Evolutionary conservation across 2,329 filamentous ascomycete genomes (phyloP).

Genomic region (Diaporthe citrichinensis): DNA sequence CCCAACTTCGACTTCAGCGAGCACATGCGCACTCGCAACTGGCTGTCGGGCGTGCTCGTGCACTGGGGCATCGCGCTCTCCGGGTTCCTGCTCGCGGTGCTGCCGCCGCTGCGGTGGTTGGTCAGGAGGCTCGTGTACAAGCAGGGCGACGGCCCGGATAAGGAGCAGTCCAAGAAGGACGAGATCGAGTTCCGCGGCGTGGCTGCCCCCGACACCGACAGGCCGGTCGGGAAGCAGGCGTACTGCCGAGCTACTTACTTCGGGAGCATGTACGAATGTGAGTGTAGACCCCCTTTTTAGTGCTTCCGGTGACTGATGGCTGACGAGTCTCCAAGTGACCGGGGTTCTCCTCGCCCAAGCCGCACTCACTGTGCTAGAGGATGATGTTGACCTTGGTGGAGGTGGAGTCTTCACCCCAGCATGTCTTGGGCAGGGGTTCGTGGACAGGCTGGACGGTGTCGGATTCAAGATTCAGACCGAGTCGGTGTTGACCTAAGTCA

Average conservation of each 20-base stretch:
- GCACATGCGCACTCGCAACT: constrained; percentile 65
- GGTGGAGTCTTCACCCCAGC: constrained; percentile 82
- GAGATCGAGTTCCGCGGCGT: constrained; percentile 75
- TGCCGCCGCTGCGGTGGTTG: constrained; percentile 62
- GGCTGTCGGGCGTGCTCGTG: constrained; percentile 62
- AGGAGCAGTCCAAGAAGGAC: constrained; percentile 69
- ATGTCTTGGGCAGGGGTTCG: constrained; percentile 75
- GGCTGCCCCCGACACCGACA: constrained; percentile 69
- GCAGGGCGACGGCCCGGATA: constrained; percentile 68
- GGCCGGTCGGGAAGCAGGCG: constrained; percentile 61
- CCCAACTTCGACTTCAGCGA: constrained; percentile 72
- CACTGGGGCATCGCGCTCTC: constrained; percentile 64
- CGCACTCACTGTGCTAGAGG: constrained; percentile 75
- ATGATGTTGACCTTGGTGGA: constrained; percentile 67
- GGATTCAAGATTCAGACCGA: constrained; percentile 75
- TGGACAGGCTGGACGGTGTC: constrained; percentile 72
- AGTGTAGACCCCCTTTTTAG: constrained; percentile 50
- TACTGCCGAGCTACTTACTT: constrained; percentile 68
- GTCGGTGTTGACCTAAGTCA: constrained; percentile 52
- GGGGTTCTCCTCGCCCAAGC: constrained; percentile 74
- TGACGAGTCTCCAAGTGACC: constrained; percentile 65
- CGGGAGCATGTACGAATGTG: constrained; percentile 76
- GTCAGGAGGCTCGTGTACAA: constrained; percentile 60
- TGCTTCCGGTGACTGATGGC: constrained; percentile 17
- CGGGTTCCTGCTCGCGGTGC: constrained; percentile 58